These are phyloP conservation scores for Anthracocystis panici-leucophaei DNA, from an alignment of 1,284 basidiomycete species.

Conservation along the genomic window DNA sequence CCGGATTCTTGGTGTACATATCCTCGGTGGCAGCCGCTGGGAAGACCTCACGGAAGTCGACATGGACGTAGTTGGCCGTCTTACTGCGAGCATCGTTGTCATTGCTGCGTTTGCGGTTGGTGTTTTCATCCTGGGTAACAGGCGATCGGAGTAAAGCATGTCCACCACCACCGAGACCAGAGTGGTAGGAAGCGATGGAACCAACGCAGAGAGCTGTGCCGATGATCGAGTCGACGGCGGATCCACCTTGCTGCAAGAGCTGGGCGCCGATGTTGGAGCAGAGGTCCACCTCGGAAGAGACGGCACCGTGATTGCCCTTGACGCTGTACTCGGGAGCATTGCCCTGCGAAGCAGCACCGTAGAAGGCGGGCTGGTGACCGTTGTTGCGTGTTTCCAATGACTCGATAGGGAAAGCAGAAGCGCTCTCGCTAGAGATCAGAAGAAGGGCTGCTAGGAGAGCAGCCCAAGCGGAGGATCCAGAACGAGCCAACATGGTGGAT, in stretches of 20 bases:
- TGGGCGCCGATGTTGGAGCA: slow-evolving; percentile 71
- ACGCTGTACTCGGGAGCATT: slow-evolving; percentile 39
- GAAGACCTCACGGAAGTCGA: slow-evolving; percentile 71
- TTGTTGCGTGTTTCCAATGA: slow-evolving; percentile 17
- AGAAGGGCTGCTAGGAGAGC: slow-evolving; percentile 14
- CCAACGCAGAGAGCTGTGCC: slow-evolving; percentile 70
- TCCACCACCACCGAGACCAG: slow-evolving; percentile 70
- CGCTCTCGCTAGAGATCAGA: neutral
- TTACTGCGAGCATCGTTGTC: slow-evolving; percentile 23
- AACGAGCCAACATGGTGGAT: slow-evolving; percentile 8
- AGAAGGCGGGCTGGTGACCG: slow-evolving; percentile 32
- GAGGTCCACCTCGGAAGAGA: slow-evolving; percentile 68
- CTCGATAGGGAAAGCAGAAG: slow-evolving; percentile 17
- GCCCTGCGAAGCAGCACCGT: slow-evolving; percentile 59
- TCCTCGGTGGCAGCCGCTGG: slow-evolving; percentile 70
- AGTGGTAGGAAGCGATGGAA: slow-evolving; percentile 70
- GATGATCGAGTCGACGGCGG: slow-evolving; percentile 70
- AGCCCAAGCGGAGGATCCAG: slow-evolving; percentile 5
- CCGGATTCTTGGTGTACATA: slow-evolving; percentile 62
- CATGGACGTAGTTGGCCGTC: slow-evolving; percentile 66
- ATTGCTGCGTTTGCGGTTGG: slow-evolving; percentile 28
- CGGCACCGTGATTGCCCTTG: slow-evolving; percentile 57
- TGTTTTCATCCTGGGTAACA: slow-evolving; percentile 17
- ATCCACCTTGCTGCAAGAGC: slow-evolving; percentile 70
- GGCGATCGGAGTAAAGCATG: slow-evolving; percentile 59